These are phyloP conservation scores for Citrus sp. DNA, from an alignment of 345 rosid genomes.

Conservation along the genomic window DNA sequence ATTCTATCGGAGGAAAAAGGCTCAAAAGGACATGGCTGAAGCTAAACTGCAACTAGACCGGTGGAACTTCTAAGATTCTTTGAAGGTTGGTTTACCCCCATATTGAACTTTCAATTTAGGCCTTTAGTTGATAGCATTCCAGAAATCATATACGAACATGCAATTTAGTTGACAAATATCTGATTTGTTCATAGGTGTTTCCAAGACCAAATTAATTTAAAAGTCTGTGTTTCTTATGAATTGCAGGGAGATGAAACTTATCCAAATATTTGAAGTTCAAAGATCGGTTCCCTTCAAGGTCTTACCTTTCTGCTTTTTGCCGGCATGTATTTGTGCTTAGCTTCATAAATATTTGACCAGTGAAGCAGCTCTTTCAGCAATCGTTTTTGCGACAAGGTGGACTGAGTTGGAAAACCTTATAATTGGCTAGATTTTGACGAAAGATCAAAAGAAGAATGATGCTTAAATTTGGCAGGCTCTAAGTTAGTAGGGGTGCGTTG, in stretches of 20 bases:
- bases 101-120: background rate
- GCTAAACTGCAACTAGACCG: constrained; percentile 78
- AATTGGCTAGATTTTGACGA: background rate
- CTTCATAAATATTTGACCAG: background rate
- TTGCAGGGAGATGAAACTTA: background rate
- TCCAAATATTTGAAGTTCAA: background rate
- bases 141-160: background rate
- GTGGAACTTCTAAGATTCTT: constrained; percentile 58
- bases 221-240: too few relatives aligned
- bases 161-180: background rate
- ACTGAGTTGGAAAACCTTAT: background rate
- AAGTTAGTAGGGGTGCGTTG: background rate
- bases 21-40: constrained; percentile 90
- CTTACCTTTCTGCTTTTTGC: background rate
- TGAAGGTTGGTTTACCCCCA: background rate
- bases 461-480: background rate
- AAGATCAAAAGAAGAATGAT: background rate
- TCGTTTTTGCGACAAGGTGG: too few relatives aligned
- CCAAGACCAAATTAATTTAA: background rate
- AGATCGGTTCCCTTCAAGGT: background rate
- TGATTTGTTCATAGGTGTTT: background rate
- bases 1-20: constrained; percentile 95
- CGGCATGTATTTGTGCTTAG: background rate
- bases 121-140: background rate
- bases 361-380: background rate